Evolutionary conservation across 192 early-diverging fungal species (phyloP), one percentile per base, ranked within the genome.

Genomic region (Backusella liffmaniae): DNA sequence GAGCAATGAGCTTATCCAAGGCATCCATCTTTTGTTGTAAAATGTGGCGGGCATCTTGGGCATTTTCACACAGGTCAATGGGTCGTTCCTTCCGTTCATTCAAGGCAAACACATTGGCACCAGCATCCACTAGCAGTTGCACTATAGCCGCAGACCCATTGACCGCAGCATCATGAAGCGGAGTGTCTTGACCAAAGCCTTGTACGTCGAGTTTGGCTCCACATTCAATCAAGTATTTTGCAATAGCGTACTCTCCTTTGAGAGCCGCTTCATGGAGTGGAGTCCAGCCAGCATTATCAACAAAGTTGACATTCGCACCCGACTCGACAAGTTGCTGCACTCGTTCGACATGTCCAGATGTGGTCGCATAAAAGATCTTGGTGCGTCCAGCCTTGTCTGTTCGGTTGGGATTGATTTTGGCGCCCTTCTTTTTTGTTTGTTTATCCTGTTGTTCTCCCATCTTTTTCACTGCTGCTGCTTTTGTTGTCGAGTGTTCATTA

Each of bases 211-310:
- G 84, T 3, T 88, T 85, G 3, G 87, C 91, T 3, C 90, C 89
- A 65, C 83, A 85, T 18, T 88, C 82, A 18, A 87, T 82, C 5
- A 87, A 72, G 44, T 84, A 81, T 53, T 85, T 79, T 37, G 82
- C 88, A 35, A 88, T 77, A 15, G 80, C 77, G 8, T 70, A 79
- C 59, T 88, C 81, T 21, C 85, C 86, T 39, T 80, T 82, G 30
- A 86, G 79, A 34, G 85, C 85, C 26, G 88, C 88, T 74, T 89
- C 88, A 53, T 89, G 88, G 29, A 89, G 73, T 12, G 88, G 84
- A 29, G 86, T 90, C 91, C 91, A 91, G 8, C 88, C 88, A 23
- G 89, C 89, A 59, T 90, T 85, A 49, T 90, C 89, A 26, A 86
- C 87, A 49, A 87, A 80, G 36, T 90, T 89, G 8, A 91, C 86